phyloP scores from a whole-genome alignment of 2,329 filamentous ascomycete species.

The Talaromyces sp. region DNA sequence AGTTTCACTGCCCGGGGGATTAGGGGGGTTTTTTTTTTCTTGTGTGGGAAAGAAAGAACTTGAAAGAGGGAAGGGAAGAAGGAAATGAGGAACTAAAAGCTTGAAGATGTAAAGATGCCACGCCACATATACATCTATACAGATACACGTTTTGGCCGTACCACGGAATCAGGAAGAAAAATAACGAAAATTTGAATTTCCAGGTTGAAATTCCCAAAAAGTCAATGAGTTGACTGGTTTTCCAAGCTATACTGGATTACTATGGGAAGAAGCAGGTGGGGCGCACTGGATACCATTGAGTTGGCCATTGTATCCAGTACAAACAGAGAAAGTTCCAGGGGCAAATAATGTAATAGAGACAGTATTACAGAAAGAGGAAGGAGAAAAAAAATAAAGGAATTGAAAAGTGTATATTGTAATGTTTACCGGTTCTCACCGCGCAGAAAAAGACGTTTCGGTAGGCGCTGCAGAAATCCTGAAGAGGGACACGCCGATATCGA shows the following conservation, averaged over 20 bases:
- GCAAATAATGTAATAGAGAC: constrained; percentile 1
- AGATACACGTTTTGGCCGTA: constrained; percentile 20
- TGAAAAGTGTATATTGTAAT: background rate
- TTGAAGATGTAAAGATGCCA: constrained; percentile 17
- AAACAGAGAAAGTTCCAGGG: background rate
- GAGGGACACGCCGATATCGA: background rate
- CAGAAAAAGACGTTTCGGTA: constrained; percentile 7
- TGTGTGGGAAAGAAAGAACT: background rate
- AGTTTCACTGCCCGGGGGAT: background rate
- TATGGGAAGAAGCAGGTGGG: constrained; percentile 33
- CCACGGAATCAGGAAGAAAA: constrained; percentile 13
- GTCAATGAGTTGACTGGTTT: constrained; percentile 10
- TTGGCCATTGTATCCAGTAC: constrained; percentile 1
- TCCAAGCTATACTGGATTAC: constrained; percentile 25
- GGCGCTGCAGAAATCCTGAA: constrained; percentile 17
- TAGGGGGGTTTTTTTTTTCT: background rate
- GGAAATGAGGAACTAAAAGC: constrained; percentile 7
- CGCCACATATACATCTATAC: constrained; percentile 18
- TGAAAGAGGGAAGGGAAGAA: constrained; percentile 1
- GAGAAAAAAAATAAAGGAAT: background rate
- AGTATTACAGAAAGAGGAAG: background rate
- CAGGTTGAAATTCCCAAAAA: constrained; percentile 16
- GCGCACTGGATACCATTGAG: constrained; percentile 14
- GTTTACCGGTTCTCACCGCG: too few species aligned
- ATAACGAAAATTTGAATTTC: constrained; percentile 1